Evolutionary conservation across 2,329 filamentous ascomycete genomes (phyloP), one percentile per base, ranked within the genome.

Genomic region (Fusarium haematococcum): DNA sequence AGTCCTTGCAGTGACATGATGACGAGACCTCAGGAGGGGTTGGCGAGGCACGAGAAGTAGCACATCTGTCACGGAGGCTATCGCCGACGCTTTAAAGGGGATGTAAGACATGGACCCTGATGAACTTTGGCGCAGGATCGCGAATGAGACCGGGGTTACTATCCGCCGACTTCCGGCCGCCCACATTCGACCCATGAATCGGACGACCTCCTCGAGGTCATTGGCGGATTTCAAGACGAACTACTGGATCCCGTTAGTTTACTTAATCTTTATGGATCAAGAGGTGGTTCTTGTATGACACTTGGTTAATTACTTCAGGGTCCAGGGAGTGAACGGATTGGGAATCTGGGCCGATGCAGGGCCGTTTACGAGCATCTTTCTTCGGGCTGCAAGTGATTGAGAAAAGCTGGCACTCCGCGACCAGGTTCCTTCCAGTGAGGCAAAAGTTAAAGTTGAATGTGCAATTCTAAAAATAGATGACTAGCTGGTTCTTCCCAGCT

Each of bases 1-100:
- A 76, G 60, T n/a, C 70, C 74, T 8, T 72, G 70, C 11, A 70
- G 57, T 65, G 79, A 59, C 79, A 80, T 80, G 25, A 58, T 70
- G 60, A 23, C 33, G 41, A 52, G 60, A 66, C 63, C 61, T 74
- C 50, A 58, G 45, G 59, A 76, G 75, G 58, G 64, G 68, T 35
- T 65, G 73, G 33, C 59, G 45, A 60, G 70, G 63, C 77, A 78
- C 77, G 43, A 56, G 52, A 63, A 56, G 50, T 43, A 25, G 65
- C 35, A 57, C 76, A 75, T 71, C 39, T 48, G 63, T 32, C 43
- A 57, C 23, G 35, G 35, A 43, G 43, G 70, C 65, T 50, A 57
- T 48, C 48, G 61, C 23, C 48, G 23, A 68, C 56, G 30, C 68
- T 63, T 71, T 68, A 67, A 77, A 74, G 71, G 73, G 70, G 76